Evolutionary conservation across 495 filamentous ascomycete species (phyloP).

Genomic region (Podospora didyma): DNA sequence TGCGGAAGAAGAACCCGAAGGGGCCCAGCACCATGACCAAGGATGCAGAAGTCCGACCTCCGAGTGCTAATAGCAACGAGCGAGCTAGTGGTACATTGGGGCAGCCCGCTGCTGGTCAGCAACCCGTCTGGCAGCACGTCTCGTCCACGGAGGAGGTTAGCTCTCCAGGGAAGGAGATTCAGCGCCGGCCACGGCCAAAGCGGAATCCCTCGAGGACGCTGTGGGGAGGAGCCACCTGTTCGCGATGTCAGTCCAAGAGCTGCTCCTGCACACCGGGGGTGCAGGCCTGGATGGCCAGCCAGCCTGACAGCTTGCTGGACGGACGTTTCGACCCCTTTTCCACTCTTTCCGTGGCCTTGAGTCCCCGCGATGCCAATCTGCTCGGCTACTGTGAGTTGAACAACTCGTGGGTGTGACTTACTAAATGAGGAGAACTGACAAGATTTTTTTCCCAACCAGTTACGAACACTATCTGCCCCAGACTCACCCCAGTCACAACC

Average conservation of each 20-base stretch:
- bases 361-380: not conserved
- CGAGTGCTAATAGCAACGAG: not conserved
- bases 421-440: not conserved
- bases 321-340: constrained; percentile 5
- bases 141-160: no score
- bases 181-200: no score
- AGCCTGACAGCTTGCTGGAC: no score
- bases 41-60: not conserved
- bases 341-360: not conserved
- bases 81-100: no score
- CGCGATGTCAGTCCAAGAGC: not conserved
- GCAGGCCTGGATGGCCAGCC: no score
- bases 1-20: constrained; percentile 2
- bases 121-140: no score
- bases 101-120: no score
- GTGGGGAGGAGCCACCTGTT: not conserved
- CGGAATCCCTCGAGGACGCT: no score
- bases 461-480: constrained; percentile 2
- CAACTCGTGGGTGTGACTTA: not conserved
- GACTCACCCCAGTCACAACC: constrained; percentile 1
- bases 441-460: not conserved
- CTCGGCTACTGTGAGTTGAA: constrained; percentile 12
- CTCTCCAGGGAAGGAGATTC: no score
- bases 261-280: no score
- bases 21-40: not conserved